These are phyloP conservation scores for Colletotrichum euphorbiae DNA, from an alignment of 2,329 filamentous ascomycete species.

Conservation along the genomic window DNA sequence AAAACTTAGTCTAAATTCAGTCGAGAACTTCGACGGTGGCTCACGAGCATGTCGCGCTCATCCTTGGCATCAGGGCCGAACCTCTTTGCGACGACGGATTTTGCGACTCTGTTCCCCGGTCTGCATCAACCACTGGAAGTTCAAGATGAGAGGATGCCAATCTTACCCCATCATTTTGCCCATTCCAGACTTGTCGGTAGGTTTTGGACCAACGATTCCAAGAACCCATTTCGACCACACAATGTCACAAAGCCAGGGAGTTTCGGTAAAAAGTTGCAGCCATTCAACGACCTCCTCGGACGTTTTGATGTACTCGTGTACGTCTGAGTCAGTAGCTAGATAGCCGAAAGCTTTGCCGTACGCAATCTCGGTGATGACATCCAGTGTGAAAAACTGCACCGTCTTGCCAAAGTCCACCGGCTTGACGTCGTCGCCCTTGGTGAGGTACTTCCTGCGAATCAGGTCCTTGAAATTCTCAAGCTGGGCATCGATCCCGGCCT, in stretches of 20 bases:
- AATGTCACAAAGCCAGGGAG: constrained; percentile 40
- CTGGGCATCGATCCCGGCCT: constrained; percentile 49
- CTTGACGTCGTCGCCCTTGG: constrained; percentile 40
- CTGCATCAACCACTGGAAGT: not conserved
- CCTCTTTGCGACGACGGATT: constrained; percentile 47
- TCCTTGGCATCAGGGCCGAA: constrained; percentile 45
- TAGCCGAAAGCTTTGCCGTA: constrained; percentile 59
- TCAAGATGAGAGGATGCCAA: constrained; percentile 37
- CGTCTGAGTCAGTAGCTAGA: constrained; percentile 54
- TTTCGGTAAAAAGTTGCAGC: constrained; percentile 52
- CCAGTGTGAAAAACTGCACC: constrained; percentile 60
- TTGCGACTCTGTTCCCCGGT: constrained; percentile 46
- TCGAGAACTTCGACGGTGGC: rapidly evolving
- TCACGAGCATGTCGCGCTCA: constrained; percentile 51
- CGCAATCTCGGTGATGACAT: constrained; percentile 60
- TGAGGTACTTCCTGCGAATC: constrained; percentile 34
- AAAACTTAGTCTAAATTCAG: not conserved
- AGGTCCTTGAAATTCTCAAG: constrained; percentile 13
- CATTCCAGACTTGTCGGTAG: constrained; percentile 34
- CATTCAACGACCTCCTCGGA: constrained; percentile 51
- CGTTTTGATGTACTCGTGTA: constrained; percentile 56
- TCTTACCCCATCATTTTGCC: constrained; percentile 40
- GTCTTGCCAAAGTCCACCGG: constrained; percentile 56
- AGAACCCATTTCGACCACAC: constrained; percentile 46
- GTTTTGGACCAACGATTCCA: constrained; percentile 41